Base-by-base conservation (phyloP, 208 protist genomes). In the Novymonas esmeraldas region DNA sequence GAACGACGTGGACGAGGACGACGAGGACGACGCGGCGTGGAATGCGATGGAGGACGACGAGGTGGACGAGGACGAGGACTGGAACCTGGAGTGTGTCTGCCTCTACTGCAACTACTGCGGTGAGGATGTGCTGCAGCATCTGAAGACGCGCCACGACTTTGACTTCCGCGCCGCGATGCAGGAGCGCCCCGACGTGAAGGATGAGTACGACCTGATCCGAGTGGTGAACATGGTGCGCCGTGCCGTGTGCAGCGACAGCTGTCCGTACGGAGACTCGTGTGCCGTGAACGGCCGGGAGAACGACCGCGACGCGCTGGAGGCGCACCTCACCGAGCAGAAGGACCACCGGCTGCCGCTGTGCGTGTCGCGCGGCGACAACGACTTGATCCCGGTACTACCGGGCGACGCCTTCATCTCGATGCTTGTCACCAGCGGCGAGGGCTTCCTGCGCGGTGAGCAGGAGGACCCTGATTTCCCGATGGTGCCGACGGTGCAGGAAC, bases 151-250 rank as follows among this genome's bases (percentile, higher is more conserved):
- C 16, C 87, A 93, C 58, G 11, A 50, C 10, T 89, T 93, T 52
- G 82, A 93, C 50, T 78, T 95, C 31, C 54, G 60, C 10, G 64
- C 63, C 1, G 49, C 73, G 11, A 77, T 83, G 42, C 70, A 67
- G 29, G 38, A 51, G 18, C 84, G 84, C 24, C 33, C 54, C 6
- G 85, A 85, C 42, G 65, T 93, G 18, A 34, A 60, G 11, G 84
- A 87, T 38, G 85, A 88, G 69, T 93, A 93, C 66, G 90, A 95
- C 54, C 39, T 89, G 13, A 92, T 95, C 44, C 84, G 90, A 10
- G 36, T 90, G 18, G 80, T 92, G n/a, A 95, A 95, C 49, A 68
- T 59, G 28, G 77, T 90, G 31, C 85, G 90, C 2, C 70, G 79
- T 1, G 74, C 76, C 42, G 78, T 92, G 10, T 65, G 51, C 28